Percentiles rank a stretch among this genome's conserved stretches.
Conservation (phyloP, 768 basidiomycete genomes). For the Naganishia onofrii region DNA sequence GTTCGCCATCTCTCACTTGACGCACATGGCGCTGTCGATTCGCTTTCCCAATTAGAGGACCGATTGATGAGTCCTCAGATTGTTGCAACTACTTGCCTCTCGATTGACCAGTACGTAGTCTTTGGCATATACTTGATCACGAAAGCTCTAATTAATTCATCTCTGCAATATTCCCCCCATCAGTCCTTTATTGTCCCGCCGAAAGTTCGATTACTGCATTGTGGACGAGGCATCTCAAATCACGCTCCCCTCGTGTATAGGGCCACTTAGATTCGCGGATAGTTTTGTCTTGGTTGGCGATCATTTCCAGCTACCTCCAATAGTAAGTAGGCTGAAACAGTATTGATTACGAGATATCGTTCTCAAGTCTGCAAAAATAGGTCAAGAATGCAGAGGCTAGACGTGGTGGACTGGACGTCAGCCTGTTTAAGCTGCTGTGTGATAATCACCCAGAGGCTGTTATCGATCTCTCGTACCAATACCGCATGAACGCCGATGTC, state of each 20-base stretch:
- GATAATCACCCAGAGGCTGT: slow-evolving; percentile 82
- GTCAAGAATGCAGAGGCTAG: slow-evolving; percentile 77
- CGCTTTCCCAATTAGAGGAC: slow-evolving; percentile 76
- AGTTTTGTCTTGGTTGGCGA: slow-evolving; percentile 94
- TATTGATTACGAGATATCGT: not conserved
- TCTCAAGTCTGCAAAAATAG: slow-evolving; percentile 52
- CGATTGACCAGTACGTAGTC: slow-evolving; percentile 82
- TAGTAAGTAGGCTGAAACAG: slow-evolving; percentile 58
- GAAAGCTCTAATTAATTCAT: not conserved
- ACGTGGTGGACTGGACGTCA: slow-evolving; percentile 80
- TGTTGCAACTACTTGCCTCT: slow-evolving; percentile 91
- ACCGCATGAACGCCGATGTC: slow-evolving; percentile 95
- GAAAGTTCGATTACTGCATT: slow-evolving; percentile 92
- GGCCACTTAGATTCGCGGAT: slow-evolving; percentile 83
- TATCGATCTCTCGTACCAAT: slow-evolving; percentile 80
- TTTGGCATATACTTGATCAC: not conserved
- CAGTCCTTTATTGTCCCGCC: slow-evolving; percentile 77
- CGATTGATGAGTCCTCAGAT: slow-evolving; percentile 84
- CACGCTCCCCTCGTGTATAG: slow-evolving; percentile 89
- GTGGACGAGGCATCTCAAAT: slow-evolving; percentile 98
- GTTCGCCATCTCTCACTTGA: slow-evolving; percentile 69
- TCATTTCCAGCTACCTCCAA: slow-evolving; percentile 92
- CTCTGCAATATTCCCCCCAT: not conserved
- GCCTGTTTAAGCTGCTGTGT: slow-evolving; percentile 82
- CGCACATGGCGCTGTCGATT: slow-evolving; percentile 59